phyloP scores from a whole-genome alignment of 2,329 filamentous ascomycete genomes.

The Aulographum hederae region DNA sequence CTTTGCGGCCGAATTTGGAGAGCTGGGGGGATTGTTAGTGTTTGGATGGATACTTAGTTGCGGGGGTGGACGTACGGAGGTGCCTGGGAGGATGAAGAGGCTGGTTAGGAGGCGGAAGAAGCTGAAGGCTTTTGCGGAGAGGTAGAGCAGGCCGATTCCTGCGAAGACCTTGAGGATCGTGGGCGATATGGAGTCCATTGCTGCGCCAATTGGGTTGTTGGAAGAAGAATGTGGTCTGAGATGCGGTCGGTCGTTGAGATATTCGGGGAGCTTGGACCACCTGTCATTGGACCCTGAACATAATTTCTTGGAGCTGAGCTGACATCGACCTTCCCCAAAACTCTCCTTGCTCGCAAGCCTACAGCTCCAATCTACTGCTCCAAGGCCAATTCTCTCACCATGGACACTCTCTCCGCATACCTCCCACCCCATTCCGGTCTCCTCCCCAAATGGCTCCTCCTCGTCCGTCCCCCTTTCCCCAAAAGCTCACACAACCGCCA shows the following conservation, averaged over 20 bases:
- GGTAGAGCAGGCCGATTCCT: conserved; percentile 18
- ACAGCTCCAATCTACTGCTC: too few species aligned
- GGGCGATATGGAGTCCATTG: neutral
- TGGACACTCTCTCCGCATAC: conserved; percentile 18
- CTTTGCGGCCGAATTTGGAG: conserved; percentile 74
- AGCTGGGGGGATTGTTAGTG: conserved; percentile 37
- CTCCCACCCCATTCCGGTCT: conserved; percentile 30
- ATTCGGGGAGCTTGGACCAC: too few species aligned
- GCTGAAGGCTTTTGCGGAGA: conserved; percentile 22
- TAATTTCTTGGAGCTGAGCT: too few species aligned
- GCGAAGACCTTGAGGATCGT: conserved; percentile 12
- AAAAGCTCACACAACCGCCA: conserved; percentile 2
- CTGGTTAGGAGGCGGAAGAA: conserved; percentile 28
- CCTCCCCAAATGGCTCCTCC: conserved; percentile 46
- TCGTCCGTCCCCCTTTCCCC: conserved; percentile 22
- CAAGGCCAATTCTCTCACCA: conserved; percentile 6
- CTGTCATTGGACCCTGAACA: too few species aligned
- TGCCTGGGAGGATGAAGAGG: conserved; percentile 29
- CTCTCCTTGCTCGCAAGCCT: too few species aligned
- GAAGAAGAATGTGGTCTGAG: too few species aligned
- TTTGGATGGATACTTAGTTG: conserved; percentile 1
- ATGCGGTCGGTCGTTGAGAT: too few species aligned
- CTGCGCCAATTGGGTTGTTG: too few species aligned
- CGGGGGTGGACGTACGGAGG: conserved; percentile 18
- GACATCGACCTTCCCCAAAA: too few species aligned